Evolutionary conservation across 2,329 filamentous ascomycete species (phyloP), one percentile per base, ranked within the genome.

Genomic region (Penicillium sp.): DNA sequence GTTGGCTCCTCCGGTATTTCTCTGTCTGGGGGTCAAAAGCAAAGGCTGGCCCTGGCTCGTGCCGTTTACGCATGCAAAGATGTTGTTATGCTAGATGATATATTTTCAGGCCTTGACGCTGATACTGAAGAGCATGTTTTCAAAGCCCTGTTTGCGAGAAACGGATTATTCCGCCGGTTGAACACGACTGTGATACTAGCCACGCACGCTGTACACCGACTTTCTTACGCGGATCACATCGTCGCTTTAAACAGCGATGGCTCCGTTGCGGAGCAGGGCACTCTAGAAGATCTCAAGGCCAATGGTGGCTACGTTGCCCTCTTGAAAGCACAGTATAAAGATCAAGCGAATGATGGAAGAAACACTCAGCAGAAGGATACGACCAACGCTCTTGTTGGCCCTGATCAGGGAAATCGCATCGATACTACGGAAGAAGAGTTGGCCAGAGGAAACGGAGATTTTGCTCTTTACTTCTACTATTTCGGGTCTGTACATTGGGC

Each of bases 31-130:
- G 51, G 51, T 19, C 51, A 53, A 29, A 69, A 53, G 29, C 51
- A 53, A 11, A 21, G 51, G 26, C 19, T 53, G 19, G 74, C 58
- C 16, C 54, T 67, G 3, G 64, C 62, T 10, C 58, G 64, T 11
- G 62, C 64, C 6, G 43, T 67, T 3, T 65, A 65, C n/a, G 46
- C 59, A 5, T 53, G 60, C 31, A 21, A 35, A 13, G 23, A 29
- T n/a, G n/a, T 60, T 5, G 31, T 62, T 4, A n/a, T 67, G 13
- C 50, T 65, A 3, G 64, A 67, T 33, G 61, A 67, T 50, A 49
- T 60, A 4, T 55, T 64, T 21, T 59, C 57, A 4, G 60, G 53
- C 4, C 44, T 64, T 7, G 62, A 64, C 42, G 23, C 26, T 5
- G 39, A 54, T 9, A 59, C 56, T 2, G 51, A 59, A 42, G 50